Conservation (phyloP, 1,139 yeast species). For the Debaryomyces fabryi region DNA sequence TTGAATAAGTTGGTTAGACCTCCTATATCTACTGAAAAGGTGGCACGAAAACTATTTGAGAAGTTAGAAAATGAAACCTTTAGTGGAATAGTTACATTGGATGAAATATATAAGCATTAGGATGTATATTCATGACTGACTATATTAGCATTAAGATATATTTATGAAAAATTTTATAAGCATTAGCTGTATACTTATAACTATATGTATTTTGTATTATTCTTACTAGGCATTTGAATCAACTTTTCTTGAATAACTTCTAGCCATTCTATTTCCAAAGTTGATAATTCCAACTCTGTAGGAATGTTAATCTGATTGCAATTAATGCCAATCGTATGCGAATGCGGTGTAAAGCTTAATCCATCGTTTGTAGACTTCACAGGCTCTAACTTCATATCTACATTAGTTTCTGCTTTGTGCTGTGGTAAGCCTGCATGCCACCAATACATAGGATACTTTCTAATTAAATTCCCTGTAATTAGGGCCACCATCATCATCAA, state of each 20-base stretch:
- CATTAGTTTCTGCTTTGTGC: constrained; percentile 6
- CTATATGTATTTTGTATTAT: background rate
- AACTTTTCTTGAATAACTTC: constrained; percentile 21
- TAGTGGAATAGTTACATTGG: constrained; percentile 61
- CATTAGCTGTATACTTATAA: background rate
- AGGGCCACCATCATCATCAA: constrained; percentile 56
- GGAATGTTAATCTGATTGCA: constrained; percentile 28
- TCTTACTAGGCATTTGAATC: background rate
- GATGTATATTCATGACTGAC: background rate
- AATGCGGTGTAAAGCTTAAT: constrained; percentile 11
- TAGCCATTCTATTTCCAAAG: constrained; percentile 32
- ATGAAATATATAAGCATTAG: constrained; percentile 38
- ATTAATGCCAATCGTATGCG: constrained; percentile 22
- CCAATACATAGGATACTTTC: constrained; percentile 65
- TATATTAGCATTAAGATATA: background rate
- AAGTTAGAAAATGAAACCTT: constrained; percentile 53
- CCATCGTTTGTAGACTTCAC: constrained; percentile 10
- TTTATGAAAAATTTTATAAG: background rate
- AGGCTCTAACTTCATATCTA: constrained; percentile 6
- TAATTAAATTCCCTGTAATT: constrained; percentile 56
- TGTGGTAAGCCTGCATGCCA: constrained; percentile 48
- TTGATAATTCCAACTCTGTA: constrained; percentile 24
- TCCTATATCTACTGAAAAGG: constrained; percentile 67
- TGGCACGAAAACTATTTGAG: constrained; percentile 60
- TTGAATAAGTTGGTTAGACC: constrained; percentile 62